These are phyloP conservation scores for Coemansia sp. DNA, from an alignment of 192 early-diverging fungal species.

Conservation along the genomic window DNA sequence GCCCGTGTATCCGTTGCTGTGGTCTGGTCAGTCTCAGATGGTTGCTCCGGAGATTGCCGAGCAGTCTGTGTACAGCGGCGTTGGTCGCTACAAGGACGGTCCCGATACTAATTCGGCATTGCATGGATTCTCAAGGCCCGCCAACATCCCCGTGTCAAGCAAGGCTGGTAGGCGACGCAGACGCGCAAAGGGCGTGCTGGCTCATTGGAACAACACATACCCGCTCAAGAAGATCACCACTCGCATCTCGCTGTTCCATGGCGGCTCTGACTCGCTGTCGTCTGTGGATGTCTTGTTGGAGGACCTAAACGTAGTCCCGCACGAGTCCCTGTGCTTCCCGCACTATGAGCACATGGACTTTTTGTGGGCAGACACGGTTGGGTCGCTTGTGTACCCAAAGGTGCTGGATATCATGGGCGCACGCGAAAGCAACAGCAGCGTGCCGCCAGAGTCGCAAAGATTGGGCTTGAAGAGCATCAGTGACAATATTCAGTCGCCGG, in stretches of 20 bases:
- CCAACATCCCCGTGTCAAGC: slow-evolving; percentile 18
- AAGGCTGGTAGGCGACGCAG: slow-evolving; percentile 49
- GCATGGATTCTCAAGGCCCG: slow-evolving; percentile 17
- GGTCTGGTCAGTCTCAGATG: slow-evolving; percentile 2
- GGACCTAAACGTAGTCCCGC: slow-evolving; percentile 40
- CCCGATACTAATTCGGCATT: background rate
- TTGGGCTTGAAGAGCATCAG: background rate
- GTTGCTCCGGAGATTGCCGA: background rate
- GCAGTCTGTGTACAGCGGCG: background rate
- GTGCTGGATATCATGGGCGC: slow-evolving; percentile 35
- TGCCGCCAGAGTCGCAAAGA: slow-evolving; percentile 1
- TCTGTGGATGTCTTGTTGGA: slow-evolving; percentile 63
- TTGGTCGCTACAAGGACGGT: background rate
- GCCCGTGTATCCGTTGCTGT: slow-evolving; percentile 43
- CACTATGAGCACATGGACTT: slow-evolving; percentile 81
- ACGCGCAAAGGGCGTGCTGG: slow-evolving; percentile 60
- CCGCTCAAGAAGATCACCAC: slow-evolving; percentile 66
- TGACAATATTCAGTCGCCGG: background rate
- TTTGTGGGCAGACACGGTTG: slow-evolving; percentile 52
- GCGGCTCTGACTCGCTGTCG: slow-evolving; percentile 80
- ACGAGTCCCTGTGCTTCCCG: slow-evolving; percentile 57
- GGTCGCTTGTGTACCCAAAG: slow-evolving; percentile 40
- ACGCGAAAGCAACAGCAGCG: slow-evolving; percentile 8
- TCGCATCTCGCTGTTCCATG: slow-evolving; percentile 89
- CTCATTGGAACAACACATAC: slow-evolving; percentile 57